These are phyloP conservation scores for Chlamydomonas schloesseri DNA, from an alignment of 139 green algal genomes.

Conservation along the genomic window DNA sequence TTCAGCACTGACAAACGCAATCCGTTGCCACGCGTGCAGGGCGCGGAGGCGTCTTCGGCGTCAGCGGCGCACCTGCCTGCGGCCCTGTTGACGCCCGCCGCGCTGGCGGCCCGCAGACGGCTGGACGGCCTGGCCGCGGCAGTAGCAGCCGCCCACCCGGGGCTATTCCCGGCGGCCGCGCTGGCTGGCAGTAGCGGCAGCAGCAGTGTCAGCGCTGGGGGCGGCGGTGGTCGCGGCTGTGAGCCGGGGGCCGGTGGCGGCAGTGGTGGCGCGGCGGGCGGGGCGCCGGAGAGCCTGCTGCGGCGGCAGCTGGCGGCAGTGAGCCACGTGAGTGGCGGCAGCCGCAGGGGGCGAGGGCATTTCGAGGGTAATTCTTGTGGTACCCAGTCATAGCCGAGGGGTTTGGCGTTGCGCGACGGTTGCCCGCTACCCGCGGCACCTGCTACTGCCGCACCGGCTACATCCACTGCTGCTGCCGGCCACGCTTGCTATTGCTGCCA, in stretches of 20 bases:
- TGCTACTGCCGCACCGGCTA: not conserved
- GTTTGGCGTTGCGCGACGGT: too few relatives aligned
- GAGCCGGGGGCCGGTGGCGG: not conserved
- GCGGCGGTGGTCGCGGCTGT: too few relatives aligned
- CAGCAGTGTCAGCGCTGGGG: not conserved
- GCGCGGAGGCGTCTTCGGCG: not conserved
- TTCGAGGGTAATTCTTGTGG: too few relatives aligned
- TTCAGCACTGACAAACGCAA: too few relatives aligned
- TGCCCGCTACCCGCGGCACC: too few relatives aligned
- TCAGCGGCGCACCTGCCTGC: not conserved
- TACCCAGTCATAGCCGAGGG: too few relatives aligned
- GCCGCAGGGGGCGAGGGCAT: too few relatives aligned
- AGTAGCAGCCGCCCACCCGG: not conserved
- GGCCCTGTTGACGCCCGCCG: not conserved
- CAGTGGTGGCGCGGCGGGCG: not conserved
- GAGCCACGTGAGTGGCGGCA: constrained; percentile 6
- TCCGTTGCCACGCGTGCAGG: too few relatives aligned
- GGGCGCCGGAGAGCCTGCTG: not conserved
- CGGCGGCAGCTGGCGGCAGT: constrained; percentile 15
- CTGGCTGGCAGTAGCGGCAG: too few relatives aligned
- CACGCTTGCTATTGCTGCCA: too few relatives aligned
- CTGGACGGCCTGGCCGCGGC: constrained; percentile 31
- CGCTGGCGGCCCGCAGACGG: not conserved
- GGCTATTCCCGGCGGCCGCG: not conserved
- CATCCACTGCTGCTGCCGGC: too few relatives aligned